Base-by-base conservation (phyloP, 805 yeast genomes). In the Kodamaea hsintzibuensis region DNA sequence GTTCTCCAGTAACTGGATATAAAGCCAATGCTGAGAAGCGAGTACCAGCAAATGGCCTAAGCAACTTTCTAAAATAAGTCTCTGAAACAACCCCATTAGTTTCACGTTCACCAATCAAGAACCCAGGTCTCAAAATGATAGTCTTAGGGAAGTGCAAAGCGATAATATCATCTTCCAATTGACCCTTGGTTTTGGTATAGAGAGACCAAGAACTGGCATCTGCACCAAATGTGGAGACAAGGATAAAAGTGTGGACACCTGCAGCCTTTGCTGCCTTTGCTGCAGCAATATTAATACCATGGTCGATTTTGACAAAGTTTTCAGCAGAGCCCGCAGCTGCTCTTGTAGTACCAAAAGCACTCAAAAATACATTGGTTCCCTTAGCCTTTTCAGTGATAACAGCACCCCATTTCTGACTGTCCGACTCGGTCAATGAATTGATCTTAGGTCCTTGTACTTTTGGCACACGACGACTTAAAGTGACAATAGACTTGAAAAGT, bases 101-200 rank as follows among this genome's bases (percentile, higher is more conserved):
- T 6, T 22, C 25, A 22, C 6, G 25, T 27, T 81, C 79, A 3
- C 96, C 96, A 5, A 89, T 61, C 38, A 91, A 71, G 0, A 76
- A 66, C 10, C 97, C 97, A 0, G 97, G 97, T 62, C 89, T 79
- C 52, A 91, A 68, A 56, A 91, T 86, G 50, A 90, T 80, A 1
- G 91, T 83, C 51, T 83, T 76, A n/a, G 84, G 85, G 68, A 90
- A 91, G 22, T 76, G 79, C 53, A 91, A 73, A 0, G 73, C 83
- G 44, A 76, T 69, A 7, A 91, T 72, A 47, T 83, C 90, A 43
- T 84, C 80, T 65, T 91, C 97, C 47, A 88, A 74, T 50, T 84
- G 81, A 33, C 96, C 97, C 66, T 91, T 91, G 70, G 86, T 77
- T 60, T 77, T 77, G 45, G 82, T 49, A 62, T 91, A 91, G 3